Evolutionary conservation across 768 basidiomycete species (phyloP).

Genomic region (Sporobolomyces phaffii): DNA sequence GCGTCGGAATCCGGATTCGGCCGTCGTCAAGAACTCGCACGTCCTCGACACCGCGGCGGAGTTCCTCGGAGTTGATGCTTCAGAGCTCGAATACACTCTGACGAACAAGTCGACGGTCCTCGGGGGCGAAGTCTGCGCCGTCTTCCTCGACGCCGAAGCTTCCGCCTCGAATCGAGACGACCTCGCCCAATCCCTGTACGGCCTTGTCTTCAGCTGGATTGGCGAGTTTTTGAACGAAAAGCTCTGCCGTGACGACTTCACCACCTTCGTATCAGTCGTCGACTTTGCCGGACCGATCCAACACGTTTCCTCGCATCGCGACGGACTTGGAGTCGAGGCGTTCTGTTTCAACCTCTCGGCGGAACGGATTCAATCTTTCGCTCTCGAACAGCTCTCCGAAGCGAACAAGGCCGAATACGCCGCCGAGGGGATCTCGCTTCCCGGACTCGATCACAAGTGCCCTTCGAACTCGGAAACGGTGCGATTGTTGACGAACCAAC

Average conservation of each 20-base stretch:
- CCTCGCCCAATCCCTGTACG: conserved; percentile 86
- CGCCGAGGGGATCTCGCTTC: conserved; percentile 71
- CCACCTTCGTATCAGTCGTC: conserved; percentile 79
- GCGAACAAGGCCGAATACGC: conserved; percentile 73
- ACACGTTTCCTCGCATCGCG: conserved; percentile 63
- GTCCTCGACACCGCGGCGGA: conserved; percentile 76
- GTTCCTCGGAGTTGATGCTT: conserved; percentile 68
- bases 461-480: conserved; percentile 89
- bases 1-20: conserved; percentile 78
- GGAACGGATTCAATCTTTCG: conserved; percentile 78
- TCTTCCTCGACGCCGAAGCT: conserved; percentile 90
- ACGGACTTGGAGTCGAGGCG: conserved; percentile 64
- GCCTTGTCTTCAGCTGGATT: conserved; percentile 89
- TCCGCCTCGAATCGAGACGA: conserved; percentile 90
- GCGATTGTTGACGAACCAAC: conserved; percentile 72
- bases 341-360: conserved; percentile 96
- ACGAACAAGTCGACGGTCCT: conserved; percentile 88
- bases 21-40: conserved; percentile 80
- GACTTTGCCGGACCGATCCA: conserved; percentile 82
- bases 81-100: conserved; percentile 63
- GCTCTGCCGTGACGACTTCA: conserved; percentile 85
- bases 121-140: conserved; percentile 93
- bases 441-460: conserved; percentile 59
- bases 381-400: conserved; percentile 74
- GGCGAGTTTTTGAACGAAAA: conserved; percentile 95